Percentiles rank a stretch among this genome's conserved stretches.
Conservation (phyloP, 148 eudicot species). For the Pouteria glomerata region DNA sequence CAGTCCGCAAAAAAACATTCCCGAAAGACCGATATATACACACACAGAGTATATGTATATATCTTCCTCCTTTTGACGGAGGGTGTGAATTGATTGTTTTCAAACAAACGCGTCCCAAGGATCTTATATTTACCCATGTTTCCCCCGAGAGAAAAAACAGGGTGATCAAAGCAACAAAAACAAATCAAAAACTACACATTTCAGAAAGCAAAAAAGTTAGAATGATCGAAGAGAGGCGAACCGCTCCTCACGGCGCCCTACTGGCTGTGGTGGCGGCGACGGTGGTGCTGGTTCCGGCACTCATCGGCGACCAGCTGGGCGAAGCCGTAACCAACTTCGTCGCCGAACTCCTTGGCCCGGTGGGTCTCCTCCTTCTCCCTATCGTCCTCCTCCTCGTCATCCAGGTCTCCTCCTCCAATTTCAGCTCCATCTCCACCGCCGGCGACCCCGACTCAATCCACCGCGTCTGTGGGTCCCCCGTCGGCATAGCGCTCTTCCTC, state of each 20-base stretch:
- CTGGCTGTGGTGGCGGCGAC: slow-evolving; percentile 62
- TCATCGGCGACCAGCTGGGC: slow-evolving; percentile 62
- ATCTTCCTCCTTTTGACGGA: neutral
- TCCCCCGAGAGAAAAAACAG: no score
- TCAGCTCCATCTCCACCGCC: slow-evolving; percentile 47
- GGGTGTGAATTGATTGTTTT: neutral
- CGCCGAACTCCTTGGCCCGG: slow-evolving; percentile 59
- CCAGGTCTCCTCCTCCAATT: slow-evolving; percentile 63
- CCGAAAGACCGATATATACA: no score
- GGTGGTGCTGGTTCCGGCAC: no score
- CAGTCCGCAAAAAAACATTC: no score
- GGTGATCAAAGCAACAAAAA: no score
- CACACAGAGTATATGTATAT: no score
- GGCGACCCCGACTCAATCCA: slow-evolving; percentile 78
- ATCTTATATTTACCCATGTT: no score
- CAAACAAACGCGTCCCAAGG: slow-evolving; percentile 8
- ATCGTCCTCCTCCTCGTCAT: slow-evolving; percentile 61
- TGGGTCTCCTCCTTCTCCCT: slow-evolving; percentile 70
- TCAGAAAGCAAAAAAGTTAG: no score
- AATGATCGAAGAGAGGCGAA: slow-evolving; percentile 54
- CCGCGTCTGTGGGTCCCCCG: slow-evolving; percentile 74
- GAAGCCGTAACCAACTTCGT: slow-evolving; percentile 63
- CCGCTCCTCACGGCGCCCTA: slow-evolving; percentile 64
- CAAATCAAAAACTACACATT: no score
- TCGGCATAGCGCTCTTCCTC: slow-evolving; percentile 71